phyloP scores from a whole-genome alignment of 345 rosid genomes.

The Lepidium aucheri region DNA sequence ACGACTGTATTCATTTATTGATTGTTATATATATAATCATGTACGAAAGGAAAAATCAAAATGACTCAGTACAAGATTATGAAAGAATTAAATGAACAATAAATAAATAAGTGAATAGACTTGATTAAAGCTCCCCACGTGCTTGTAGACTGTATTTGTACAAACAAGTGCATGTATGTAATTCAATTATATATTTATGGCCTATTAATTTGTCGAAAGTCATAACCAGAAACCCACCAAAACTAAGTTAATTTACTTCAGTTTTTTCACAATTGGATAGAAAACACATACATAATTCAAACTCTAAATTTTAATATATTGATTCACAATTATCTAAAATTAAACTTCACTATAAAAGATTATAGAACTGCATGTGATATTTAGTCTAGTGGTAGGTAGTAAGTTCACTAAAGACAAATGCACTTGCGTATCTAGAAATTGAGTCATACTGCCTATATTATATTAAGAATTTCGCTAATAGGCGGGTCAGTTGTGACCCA shows the following conservation, averaged over 20 bases:
- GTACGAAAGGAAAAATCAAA: background rate
- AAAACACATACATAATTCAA: too few relatives aligned
- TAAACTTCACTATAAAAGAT: too few relatives aligned
- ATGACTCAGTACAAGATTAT: conserved; percentile 9
- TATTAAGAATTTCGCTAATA: too few relatives aligned
- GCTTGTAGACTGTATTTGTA: conserved; percentile 8
- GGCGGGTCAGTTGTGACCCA: too few relatives aligned
- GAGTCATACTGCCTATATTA: too few relatives aligned
- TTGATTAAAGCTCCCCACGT: background rate
- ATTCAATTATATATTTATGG: background rate
- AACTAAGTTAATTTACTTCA: background rate
- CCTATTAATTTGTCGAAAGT: background rate
- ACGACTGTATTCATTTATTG: background rate
- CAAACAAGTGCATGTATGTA: conserved; percentile 1
- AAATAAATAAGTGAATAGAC: background rate
- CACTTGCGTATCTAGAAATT: too few relatives aligned
- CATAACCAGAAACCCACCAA: conserved; percentile 17
- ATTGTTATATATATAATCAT: background rate
- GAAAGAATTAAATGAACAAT: background rate
- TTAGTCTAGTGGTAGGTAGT: too few relatives aligned
- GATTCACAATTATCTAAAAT: too few relatives aligned
- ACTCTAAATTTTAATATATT: too few relatives aligned
- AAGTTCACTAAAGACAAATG: too few relatives aligned
- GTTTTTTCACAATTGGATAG: too few relatives aligned
- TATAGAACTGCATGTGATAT: too few relatives aligned